phyloP scores from a whole-genome alignment of 2,329 filamentous ascomycete species.

The Sordariomycetes sp. region DNA sequence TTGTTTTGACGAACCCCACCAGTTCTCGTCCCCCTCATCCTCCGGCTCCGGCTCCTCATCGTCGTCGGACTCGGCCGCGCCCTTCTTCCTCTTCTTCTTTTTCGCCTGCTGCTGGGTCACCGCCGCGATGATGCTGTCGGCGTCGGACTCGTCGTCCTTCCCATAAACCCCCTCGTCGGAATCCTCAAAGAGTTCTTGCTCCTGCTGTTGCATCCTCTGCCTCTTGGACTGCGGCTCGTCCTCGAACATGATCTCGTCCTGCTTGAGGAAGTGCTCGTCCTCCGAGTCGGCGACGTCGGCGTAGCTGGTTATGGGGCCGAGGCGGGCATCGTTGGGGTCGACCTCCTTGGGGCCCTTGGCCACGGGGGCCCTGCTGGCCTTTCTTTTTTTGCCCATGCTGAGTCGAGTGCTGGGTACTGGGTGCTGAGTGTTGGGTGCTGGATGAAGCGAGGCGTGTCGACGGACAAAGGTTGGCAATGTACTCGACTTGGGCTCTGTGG shows the following conservation, averaged over 20 bases:
- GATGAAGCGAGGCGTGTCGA: neutral
- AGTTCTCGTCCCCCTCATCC: constrained; percentile 50
- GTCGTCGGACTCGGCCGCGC: constrained; percentile 41
- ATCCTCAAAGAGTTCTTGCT: constrained; percentile 47
- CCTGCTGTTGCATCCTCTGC: constrained; percentile 57
- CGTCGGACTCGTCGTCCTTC: constrained; percentile 28
- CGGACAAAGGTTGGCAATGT: neutral
- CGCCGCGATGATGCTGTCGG: constrained; percentile 19
- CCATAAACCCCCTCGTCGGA: constrained; percentile 54
- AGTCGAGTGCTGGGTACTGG: neutral
- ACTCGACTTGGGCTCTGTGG: neutral
- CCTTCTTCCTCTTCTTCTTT: constrained; percentile 15
- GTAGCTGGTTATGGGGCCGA: constrained; percentile 51
- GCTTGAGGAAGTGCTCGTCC: constrained; percentile 82
- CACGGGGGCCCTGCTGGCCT: constrained; percentile 44
- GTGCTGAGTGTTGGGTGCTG: neutral
- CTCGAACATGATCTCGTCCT: constrained; percentile 78
- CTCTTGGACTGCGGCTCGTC: constrained; percentile 73
- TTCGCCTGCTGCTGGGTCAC: constrained; percentile 7
- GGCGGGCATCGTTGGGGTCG: constrained; percentile 47
- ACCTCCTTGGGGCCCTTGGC: constrained; percentile 43
- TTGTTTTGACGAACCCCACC: constrained; percentile 79
- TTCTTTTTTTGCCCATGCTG: constrained; percentile 58
- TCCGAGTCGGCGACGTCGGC: constrained; percentile 89
- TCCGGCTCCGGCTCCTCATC: constrained; percentile 36